Evolutionary conservation across 2,329 filamentous ascomycete species (phyloP).

Genomic region (Colletotrichum filicis): DNA sequence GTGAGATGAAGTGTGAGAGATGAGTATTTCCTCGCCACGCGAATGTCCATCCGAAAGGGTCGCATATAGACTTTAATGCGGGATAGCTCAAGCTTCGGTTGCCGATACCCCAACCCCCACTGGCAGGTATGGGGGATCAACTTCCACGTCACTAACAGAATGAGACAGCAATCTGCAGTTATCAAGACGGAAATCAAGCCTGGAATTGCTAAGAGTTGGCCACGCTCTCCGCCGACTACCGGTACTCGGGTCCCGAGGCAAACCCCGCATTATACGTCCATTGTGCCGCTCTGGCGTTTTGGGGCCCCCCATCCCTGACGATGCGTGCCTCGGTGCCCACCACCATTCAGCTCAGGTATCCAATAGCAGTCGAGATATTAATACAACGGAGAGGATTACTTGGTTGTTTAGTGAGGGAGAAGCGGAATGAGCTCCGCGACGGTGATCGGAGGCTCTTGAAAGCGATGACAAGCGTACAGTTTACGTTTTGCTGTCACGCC

Average conservation of each 20-base stretch:
- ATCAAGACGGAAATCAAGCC: background rate
- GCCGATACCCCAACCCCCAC: background rate
- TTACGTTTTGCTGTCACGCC: background rate
- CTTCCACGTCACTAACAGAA: background rate
- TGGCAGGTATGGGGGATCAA: background rate
- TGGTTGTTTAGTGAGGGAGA: background rate
- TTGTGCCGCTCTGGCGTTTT: background rate
- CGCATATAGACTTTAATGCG: background rate
- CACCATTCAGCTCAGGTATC: background rate
- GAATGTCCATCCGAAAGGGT: background rate
- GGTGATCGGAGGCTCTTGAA: background rate
- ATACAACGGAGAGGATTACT: background rate
- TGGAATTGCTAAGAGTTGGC: background rate
- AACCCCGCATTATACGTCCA: conserved; percentile 24
- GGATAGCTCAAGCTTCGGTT: background rate
- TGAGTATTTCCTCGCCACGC: background rate
- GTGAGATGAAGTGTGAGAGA: background rate
- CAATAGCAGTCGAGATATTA: conserved; percentile 9
- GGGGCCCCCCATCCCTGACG: background rate
- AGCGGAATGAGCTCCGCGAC: background rate
- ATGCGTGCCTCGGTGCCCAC: conserved; percentile 22
- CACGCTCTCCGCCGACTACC: background rate
- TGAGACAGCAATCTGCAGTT: background rate
- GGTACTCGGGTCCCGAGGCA: conserved; percentile 10
- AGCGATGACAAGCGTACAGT: background rate